Conservation (phyloP, 208 protist genomes). For the Naegleria lovaniensis region DNA sequence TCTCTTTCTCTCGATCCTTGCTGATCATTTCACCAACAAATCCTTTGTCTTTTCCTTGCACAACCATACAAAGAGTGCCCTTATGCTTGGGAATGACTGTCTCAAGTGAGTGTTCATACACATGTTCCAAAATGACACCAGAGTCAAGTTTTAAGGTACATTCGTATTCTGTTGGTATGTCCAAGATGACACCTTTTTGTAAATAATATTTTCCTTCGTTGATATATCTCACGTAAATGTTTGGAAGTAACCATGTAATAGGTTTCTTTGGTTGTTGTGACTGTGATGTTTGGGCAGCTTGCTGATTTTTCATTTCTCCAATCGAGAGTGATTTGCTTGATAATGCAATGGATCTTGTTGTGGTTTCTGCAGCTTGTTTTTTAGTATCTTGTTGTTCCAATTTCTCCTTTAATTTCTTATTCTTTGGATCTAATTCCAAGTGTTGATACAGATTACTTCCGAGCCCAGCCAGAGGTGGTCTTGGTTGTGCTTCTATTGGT, state of each 20-base stretch:
- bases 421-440: background rate
- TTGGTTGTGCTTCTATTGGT: background rate
- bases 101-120: background rate
- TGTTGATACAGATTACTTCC: background rate
- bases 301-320: background rate
- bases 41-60: background rate
- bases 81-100: background rate
- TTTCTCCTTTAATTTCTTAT: background rate
- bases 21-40: background rate
- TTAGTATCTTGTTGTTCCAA: background rate
- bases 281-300: background rate
- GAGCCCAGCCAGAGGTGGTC: background rate
- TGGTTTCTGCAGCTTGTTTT: background rate
- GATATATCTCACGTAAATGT: background rate
- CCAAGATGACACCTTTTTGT: background rate
- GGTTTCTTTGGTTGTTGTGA: background rate
- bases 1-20: background rate
- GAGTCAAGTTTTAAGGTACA: background rate
- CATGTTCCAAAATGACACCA: background rate
- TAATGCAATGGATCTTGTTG: too few species aligned
- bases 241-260: background rate
- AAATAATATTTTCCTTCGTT: conserved; percentile 17
- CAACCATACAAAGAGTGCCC: background rate
- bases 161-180: background rate
- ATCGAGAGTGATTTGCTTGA: background rate